Evolutionary conservation across 2,329 filamentous ascomycete species (phyloP).

Genomic region (Monosporascus sp.): DNA sequence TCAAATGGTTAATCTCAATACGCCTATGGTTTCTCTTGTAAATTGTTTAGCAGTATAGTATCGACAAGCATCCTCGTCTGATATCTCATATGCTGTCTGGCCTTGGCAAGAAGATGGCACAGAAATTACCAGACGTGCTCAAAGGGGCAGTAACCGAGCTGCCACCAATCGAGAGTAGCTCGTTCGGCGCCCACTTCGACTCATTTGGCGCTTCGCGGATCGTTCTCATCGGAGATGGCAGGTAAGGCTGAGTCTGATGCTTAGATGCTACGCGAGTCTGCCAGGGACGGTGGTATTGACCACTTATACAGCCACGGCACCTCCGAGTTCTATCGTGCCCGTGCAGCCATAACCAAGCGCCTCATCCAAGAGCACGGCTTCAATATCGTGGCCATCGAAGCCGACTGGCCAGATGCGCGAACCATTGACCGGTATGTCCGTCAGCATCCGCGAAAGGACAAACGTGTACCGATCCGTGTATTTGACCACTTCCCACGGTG

Average conservation of each 20-base stretch:
- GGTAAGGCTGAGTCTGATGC: conserved; percentile 8
- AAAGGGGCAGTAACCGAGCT: conserved; percentile 12
- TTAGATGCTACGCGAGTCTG: too few species aligned
- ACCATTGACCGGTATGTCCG: conserved; percentile 45
- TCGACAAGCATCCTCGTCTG: too few species aligned
- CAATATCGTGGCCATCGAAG: conserved; percentile 45
- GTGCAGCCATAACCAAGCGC: conserved; percentile 44
- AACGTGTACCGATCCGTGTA: conserved; percentile 27
- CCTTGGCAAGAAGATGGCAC: conserved; percentile 7
- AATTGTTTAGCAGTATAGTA: too few species aligned
- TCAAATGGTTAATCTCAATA: too few species aligned
- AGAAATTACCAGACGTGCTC: conserved; percentile 6
- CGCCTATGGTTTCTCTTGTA: too few species aligned
- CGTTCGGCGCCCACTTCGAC: conserved; percentile 36
- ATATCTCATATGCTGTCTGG: conserved; percentile 2
- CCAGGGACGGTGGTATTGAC: not conserved
- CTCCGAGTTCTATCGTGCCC: conserved; percentile 48
- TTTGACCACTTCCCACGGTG: conserved; percentile 48
- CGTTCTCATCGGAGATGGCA: conserved; percentile 39
- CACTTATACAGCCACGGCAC: conserved; percentile 38
- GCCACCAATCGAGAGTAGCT: conserved; percentile 14
- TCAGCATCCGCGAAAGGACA: conserved; percentile 27
- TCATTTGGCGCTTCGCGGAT: conserved; percentile 31
- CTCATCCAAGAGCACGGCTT: conserved; percentile 44
- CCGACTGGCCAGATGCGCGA: conserved; percentile 50